phyloP scores from a whole-genome alignment of 805 yeast species.

The Ascoidea rubescens region DNA sequence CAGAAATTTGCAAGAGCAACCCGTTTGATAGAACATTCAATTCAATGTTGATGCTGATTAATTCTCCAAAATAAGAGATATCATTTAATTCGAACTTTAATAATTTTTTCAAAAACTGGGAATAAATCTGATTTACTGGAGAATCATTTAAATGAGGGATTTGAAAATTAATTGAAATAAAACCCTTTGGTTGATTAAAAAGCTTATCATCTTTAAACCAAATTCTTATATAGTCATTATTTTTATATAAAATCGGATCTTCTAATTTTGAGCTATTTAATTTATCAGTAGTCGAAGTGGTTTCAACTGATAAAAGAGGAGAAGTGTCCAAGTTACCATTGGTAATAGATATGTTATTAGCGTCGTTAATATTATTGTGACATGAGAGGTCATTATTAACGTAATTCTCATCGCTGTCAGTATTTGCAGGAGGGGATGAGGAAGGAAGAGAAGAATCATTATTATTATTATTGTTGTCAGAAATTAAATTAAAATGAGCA shows the following conservation, averaged over 20 bases:
- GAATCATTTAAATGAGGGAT: slow-evolving; percentile 48
- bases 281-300: slow-evolving; percentile 49
- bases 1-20: slow-evolving; percentile 48
- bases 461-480: too few species aligned
- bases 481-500: slow-evolving; percentile 12
- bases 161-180: slow-evolving; percentile 48
- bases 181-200: slow-evolving; percentile 81
- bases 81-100: slow-evolving; percentile 66
- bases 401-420: too few species aligned
- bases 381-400: too few species aligned
- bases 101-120: slow-evolving; percentile 52
- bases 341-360: slow-evolving; percentile 35
- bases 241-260: slow-evolving; percentile 48
- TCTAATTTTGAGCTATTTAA: slow-evolving; percentile 21
- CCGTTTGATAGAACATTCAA: slow-evolving; percentile 58
- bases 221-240: slow-evolving; percentile 35
- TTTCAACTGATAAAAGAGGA: slow-evolving; percentile 33
- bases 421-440: slow-evolving; percentile 1
- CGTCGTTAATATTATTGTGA: slow-evolving; percentile 3
- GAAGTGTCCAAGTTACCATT: slow-evolving; percentile 50
- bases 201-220: slow-evolving; percentile 89
- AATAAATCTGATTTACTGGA: slow-evolving; percentile 40
- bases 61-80: slow-evolving; percentile 66
- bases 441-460: slow-evolving; percentile 19
- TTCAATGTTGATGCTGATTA: slow-evolving; percentile 59